These are phyloP conservation scores for Aurifilum marmelostoma DNA, from an alignment of 2,329 filamentous ascomycete genomes.

Conservation along the genomic window DNA sequence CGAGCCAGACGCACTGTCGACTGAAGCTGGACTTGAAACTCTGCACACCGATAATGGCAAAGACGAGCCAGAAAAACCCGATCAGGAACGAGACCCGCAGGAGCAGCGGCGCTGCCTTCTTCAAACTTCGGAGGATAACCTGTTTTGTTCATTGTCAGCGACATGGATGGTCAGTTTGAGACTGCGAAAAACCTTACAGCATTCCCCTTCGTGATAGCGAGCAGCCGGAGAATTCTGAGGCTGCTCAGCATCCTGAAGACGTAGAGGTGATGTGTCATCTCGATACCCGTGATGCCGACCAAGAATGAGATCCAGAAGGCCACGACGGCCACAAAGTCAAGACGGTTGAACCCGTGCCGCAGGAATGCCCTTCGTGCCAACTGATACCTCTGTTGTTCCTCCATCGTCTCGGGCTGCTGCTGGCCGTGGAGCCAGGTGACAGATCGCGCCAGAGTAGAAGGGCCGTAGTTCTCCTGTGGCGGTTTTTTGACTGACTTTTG, in stretches of 20 bases:
- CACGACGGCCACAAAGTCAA: constrained; percentile 93
- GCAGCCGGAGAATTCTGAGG: constrained; percentile 86
- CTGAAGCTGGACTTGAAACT: constrained; percentile 87
- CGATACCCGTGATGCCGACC: constrained; percentile 70
- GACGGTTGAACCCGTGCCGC: constrained; percentile 90
- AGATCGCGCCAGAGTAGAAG: constrained; percentile 72
- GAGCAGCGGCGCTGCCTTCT: constrained; percentile 89
- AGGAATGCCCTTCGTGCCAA: constrained; percentile 90
- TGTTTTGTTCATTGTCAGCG: constrained; percentile 38
- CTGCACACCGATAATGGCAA: constrained; percentile 95
- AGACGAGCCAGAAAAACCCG: constrained; percentile 95
- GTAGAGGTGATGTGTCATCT: constrained; percentile 73
- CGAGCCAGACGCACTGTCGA: constrained; percentile 78
- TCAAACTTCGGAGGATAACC: constrained; percentile 93
- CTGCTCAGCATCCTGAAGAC: constrained; percentile 97
- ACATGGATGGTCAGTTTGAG: too few relatives aligned
- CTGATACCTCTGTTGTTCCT: constrained; percentile 80
- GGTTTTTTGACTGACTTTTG: constrained; percentile 66
- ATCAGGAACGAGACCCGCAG: constrained; percentile 94
- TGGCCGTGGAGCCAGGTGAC: constrained; percentile 76
- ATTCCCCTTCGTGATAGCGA: constrained; percentile 91
- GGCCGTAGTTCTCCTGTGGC: constrained; percentile 50
- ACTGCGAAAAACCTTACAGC: constrained; percentile 63
- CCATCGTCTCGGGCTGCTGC: constrained; percentile 63
- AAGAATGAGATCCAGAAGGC: constrained; percentile 92